Conservation (phyloP, 495 filamentous ascomycete species). For the Aspergillus haitiensis region DNA sequence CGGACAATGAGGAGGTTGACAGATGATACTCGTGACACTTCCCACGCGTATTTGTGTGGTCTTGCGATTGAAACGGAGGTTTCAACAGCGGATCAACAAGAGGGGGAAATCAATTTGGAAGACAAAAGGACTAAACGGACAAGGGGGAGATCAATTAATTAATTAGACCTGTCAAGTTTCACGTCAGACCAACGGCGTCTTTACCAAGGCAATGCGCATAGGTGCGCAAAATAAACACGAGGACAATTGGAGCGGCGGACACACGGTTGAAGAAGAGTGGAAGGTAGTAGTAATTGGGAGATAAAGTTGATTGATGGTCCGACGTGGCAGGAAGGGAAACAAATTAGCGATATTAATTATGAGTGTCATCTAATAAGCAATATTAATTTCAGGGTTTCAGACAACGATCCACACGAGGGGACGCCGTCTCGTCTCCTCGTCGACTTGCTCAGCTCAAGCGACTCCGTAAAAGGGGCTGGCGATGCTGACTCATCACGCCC, state of each 20-base stretch:
- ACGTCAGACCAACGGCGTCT: conserved; percentile 13
- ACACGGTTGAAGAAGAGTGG: conserved; percentile 5
- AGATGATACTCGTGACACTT: neutral
- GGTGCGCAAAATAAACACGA: conserved; percentile 16
- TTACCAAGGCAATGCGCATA: conserved; percentile 11
- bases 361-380: conserved; percentile 15
- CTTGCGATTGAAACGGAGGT: neutral
- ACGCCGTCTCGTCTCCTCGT: conserved; percentile 2
- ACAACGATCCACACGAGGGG: conserved; percentile 27
- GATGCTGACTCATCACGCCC: conserved; percentile 30
- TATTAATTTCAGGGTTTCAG: conserved; percentile 23
- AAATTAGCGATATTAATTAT: conserved; percentile 10
- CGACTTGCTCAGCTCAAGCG: conserved; percentile 5
- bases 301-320: conserved; percentile 4
- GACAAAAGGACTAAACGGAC: neutral
- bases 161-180: neutral
- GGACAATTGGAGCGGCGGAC: conserved; percentile 6
- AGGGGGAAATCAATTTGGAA: neutral
- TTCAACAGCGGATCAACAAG: neutral
- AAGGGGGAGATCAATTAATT: neutral
- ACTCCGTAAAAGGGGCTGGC: conserved; percentile 44
- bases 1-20: conserved; percentile 11
- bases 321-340: conserved; percentile 6
- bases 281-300: neutral
- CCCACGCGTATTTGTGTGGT: neutral